Percentiles rank a stretch among this genome's conserved stretches.
Evolutionary conservation across 139 green algal species (phyloP).

Genomic region (Haematococcus lacustris): DNA sequence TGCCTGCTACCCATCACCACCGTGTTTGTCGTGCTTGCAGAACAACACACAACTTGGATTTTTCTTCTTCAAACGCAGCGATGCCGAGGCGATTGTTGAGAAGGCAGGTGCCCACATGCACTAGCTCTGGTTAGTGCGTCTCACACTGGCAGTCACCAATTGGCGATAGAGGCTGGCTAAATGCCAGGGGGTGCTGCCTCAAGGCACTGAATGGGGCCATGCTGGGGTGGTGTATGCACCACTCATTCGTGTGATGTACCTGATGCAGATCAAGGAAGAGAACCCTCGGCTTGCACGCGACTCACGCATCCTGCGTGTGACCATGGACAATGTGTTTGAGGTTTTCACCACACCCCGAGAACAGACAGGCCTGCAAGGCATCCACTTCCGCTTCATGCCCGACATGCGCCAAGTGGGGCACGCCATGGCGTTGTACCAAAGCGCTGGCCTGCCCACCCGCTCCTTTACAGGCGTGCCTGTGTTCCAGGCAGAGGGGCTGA

Average conservation of each 20-base stretch:
- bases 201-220: too few relatives aligned
- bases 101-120: slow-evolving; percentile 50
- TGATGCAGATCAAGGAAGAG: slow-evolving; percentile 59
- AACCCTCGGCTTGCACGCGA: slow-evolving; percentile 66
- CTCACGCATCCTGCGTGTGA: slow-evolving; percentile 59
- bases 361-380: slow-evolving; percentile 49
- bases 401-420: slow-evolving; percentile 42
- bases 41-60: slow-evolving; percentile 69
- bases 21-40: slow-evolving; percentile 13
- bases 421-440: slow-evolving; percentile 48
- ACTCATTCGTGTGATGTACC: neutral
- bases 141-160: too few relatives aligned
- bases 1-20: too few relatives aligned
- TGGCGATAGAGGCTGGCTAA: too few relatives aligned
- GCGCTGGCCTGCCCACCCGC: slow-evolving; percentile 49
- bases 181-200: too few relatives aligned
- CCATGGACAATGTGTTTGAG: slow-evolving; percentile 78
- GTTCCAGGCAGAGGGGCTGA: slow-evolving; percentile 75
- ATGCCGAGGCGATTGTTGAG: slow-evolving; percentile 66
- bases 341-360: slow-evolving; percentile 57
- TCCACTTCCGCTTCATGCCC: slow-evolving; percentile 81
- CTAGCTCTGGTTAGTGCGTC: too few relatives aligned
- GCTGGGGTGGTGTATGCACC: too few relatives aligned
- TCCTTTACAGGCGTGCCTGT: slow-evolving; percentile 79
- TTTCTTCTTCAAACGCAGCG: slow-evolving; percentile 74